Base-by-base conservation (phyloP, 192 early-diverging fungal genomes). In the Coemansia sp. region DNA sequence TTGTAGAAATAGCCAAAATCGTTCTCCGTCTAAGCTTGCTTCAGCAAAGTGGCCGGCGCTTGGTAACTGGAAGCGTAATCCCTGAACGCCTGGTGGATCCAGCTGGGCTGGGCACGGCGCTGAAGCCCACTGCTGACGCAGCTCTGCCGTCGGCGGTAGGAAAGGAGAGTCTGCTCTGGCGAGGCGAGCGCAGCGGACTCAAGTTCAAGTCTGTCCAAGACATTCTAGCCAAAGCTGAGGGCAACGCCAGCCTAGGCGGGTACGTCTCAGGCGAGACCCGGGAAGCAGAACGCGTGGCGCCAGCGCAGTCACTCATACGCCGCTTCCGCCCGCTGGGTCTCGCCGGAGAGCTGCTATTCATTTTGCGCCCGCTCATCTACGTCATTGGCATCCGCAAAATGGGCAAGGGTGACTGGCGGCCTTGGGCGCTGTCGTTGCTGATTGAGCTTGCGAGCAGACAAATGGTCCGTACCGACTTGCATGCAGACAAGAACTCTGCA, bases 351-450 rank as follows among this genome's bases (percentile, higher is more conserved):
- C 80, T 83, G 22, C 53, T 91, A 55, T 93, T 85, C 71, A 87
- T 94, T 36, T 35, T 94, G 19, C 78, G 93, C 34, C 95, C 95
- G 13, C 53, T 98, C 2, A 61, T 91, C 21, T 95, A 95, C 75
- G 88, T 94, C 1, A 37, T 94, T 13, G 84, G 86, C 10, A 82
- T 94, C 29, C 75, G 85, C 57, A 81, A 80, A 37, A 87, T 82
- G 52, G 95, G 93, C 8, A 62, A 51, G 52, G 56, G 68, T 25
- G 86, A 89, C 14, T 95, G 89, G 86, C 80, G 82, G 32, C 93
- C 95, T 3, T 95, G 90, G 88, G 61, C 86, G 13, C 39, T 91
- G 11, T 98, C 95, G 0, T 57, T 95, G 33, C 53, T 75, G 0
- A 64, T 93, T 25, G 95, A 98, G 60, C 36, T 85, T 18, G 67